Conservation (phyloP, 169 alveolate species). For the Cryptosporidium sp. region DNA sequence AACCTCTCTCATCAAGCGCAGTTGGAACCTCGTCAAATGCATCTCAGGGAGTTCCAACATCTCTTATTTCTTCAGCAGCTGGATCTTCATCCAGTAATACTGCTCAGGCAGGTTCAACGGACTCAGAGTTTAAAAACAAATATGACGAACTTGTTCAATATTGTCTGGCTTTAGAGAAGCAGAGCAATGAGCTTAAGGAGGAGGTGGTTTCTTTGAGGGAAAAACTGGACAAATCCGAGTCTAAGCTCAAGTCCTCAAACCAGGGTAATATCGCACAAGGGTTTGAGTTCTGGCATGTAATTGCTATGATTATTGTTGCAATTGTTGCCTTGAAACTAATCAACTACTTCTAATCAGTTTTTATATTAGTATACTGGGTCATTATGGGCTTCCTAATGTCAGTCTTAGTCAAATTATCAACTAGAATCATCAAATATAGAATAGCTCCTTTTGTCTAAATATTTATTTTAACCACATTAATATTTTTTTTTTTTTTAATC, state of each 20-base stretch:
- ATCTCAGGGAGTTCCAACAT: neutral
- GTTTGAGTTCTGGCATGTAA: constrained; percentile 69
- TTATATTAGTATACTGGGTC: constrained; percentile 51
- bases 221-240: constrained; percentile 45
- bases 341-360: constrained; percentile 33
- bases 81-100: constrained; percentile 76
- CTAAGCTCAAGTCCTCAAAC: constrained; percentile 14
- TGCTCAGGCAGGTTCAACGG: constrained; percentile 78
- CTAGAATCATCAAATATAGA: neutral
- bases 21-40: constrained; percentile 47
- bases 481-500: too few relatives aligned
- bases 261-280: constrained; percentile 65
- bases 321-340: constrained; percentile 73
- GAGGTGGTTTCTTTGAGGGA: constrained; percentile 47
- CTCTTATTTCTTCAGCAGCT: constrained; percentile 3
- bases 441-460: constrained; percentile 8
- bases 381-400: constrained; percentile 50
- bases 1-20: constrained; percentile 79
- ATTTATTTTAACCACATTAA: neutral
- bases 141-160: constrained; percentile 88
- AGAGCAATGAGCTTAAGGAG: constrained; percentile 76
- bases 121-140: constrained; percentile 78
- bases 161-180: constrained; percentile 88
- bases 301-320: constrained; percentile 65
- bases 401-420: neutral